Evolutionary conservation across 169 alveolate genomes (phyloP), one percentile per base, ranked within the genome.

Genomic region (Cryptosporidium canis): DNA sequence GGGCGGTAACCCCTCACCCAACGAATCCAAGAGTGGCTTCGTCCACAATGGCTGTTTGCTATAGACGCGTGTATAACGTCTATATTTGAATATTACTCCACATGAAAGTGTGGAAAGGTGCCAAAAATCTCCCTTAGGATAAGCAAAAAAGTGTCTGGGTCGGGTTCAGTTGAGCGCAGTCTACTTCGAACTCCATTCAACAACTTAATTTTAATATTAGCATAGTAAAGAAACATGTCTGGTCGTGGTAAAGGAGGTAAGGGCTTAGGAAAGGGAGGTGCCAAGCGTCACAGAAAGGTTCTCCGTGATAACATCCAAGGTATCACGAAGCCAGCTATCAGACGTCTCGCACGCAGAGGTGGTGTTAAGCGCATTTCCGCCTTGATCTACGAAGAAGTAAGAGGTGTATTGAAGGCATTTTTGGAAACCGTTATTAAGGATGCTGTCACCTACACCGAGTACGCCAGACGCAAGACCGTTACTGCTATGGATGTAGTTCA

Each of bases 291-390:
- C 85, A 96, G 98, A 91, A 97, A 97, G 94, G 96, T 98, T 43
- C 93, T 96, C 90, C 97, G 98, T 92, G 99, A 97, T 83, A 97
- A 97, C 92, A 97, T 97, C 92, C 98, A 98, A 95, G 99, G 99
- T 91, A 98, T 98, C 93, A 98, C 99, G 84, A 98, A 98, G 96
- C 99, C 99, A 58, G 99, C 99, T 51, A 98, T 98, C 93, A 97
- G 99, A 90, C 97, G 99, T 93, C 94, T 98, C 85, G 99, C 99
- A 64, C 97, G 99, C 90, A 98, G 99, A 94, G 99, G 99, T 90
- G 99, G 99, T 83, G 99, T 98, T 58, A 98, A 98, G 95, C 98
- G 99, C 95, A 98, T 98, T 83, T 96, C 99, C 44, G 99, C 99
- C 85, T 94, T 97, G 92, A 98, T 98, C 90, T 98, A 98, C 94